These are phyloP conservation scores for Brassica hybrid DNA, from an alignment of 441 rosid species.

Conservation along the genomic window DNA sequence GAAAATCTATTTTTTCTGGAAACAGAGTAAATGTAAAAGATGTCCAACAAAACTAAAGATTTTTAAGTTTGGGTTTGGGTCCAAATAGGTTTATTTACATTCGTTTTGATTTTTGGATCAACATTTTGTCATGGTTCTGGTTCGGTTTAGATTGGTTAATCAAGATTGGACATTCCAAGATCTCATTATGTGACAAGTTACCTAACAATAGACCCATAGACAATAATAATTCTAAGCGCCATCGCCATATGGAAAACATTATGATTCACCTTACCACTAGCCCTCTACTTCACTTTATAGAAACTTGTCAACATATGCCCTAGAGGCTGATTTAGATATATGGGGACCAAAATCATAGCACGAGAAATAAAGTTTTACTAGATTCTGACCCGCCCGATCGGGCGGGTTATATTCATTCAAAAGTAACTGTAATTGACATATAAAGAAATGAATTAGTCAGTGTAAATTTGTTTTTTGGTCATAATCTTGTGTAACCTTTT, in stretches of 20 bases:
- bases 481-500: too few relatives aligned
- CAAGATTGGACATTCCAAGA: background rate
- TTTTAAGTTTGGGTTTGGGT: background rate
- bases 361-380: background rate
- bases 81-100: background rate
- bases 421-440: too few relatives aligned
- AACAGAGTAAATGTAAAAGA: too few relatives aligned
- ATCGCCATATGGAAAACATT: background rate
- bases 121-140: background rate
- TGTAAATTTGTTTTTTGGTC: too few relatives aligned
- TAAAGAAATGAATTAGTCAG: too few relatives aligned
- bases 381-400: too few relatives aligned
- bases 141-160: conserved; percentile 4
- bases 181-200: background rate
- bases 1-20: too few relatives aligned
- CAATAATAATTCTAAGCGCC: background rate
- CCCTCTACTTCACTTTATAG: conserved; percentile 1
- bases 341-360: background rate
- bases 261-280: conserved; percentile 16
- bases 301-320: conserved; percentile 9
- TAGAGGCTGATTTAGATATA: conserved; percentile 3
- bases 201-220: background rate
- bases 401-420: too few relatives aligned
- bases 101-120: background rate
- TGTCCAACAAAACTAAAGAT: background rate